Base-by-base conservation (phyloP, 371 early-diverging fungal genomes). In the Rhizopus stolonifer region DNA sequence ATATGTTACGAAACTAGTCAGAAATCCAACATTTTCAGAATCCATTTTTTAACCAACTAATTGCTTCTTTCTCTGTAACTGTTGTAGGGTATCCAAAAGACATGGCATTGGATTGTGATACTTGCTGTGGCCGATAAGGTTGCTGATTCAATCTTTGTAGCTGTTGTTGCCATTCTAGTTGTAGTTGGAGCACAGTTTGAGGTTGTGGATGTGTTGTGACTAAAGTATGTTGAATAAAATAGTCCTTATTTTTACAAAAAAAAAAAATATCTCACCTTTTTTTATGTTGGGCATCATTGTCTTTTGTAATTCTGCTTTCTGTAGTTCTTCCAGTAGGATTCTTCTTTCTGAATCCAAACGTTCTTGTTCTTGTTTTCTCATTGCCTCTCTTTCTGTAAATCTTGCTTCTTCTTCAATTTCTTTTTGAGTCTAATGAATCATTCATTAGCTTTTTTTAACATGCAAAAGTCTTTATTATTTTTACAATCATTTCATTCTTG, bases 391-490 rank as follows among this genome's bases (percentile, higher is more conserved):
- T 63, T 77, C 48, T 49, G 44, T n/a, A 22, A 15, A 19, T 4
- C 59, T 19, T 48, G 60, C 21, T 61, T 75, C 65, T 49, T 77
- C 18, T 48, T 70, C 46, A 44, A 70, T 5, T 78, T 49, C 82
- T 36, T 36, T 58, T 58, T 51, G 81, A 13, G 78, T 85, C 59
- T 84, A 82, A 56, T n/a, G 56, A 78, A 74, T 18, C 52, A 72
- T 3, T 77, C 21, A 42, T 40, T 11, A 23, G 19, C 7, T 29
- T 29, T 29, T 29, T 6, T 2, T 6, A 29, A 24, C 17, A 48
- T 23, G 13, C 15, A 14, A 21, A n/a, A 29, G 13, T 9, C 1
- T 8, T 26, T 15, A 2, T 7, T n/a, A 7, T 32, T 19, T 33
- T 56, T 61, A 64, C 69, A 9, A 61, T 50, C n/a, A 59, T 29